A percentile compares a stretch with the other conserved stretches of the same genome.
These are phyloP conservation scores for Aspergillus cavernicola DNA, from an alignment of 495 filamentous ascomycete species.

Conservation along the genomic window DNA sequence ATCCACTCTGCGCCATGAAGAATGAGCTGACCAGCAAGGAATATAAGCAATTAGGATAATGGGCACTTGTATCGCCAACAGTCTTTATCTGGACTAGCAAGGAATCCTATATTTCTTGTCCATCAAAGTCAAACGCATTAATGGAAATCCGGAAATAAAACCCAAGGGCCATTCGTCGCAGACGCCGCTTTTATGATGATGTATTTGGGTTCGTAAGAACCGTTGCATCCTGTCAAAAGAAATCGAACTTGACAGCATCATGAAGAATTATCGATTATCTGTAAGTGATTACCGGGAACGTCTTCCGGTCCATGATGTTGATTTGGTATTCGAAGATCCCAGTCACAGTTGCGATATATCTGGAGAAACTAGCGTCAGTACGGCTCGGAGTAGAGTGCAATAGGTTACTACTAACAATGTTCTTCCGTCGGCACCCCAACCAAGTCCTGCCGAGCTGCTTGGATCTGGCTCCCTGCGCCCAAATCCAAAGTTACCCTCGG, in stretches of 20 bases:
- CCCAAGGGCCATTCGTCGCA: neutral
- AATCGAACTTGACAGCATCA: neutral
- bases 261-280: constrained; percentile 38
- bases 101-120: neutral
- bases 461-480: constrained; percentile 36
- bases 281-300: constrained; percentile 57
- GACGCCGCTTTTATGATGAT: neutral
- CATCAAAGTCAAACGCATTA: neutral
- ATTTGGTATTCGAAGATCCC: constrained; percentile 72
- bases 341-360: constrained; percentile 69
- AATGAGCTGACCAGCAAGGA: neutral
- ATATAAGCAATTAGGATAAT: neutral
- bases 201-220: neutral
- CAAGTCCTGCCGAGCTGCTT: constrained; percentile 59
- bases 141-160: neutral
- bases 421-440: constrained; percentile 67
- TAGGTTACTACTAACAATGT: constrained; percentile 57
- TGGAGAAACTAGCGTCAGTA: constrained; percentile 24
- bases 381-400: neutral
- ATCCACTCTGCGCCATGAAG: neutral
- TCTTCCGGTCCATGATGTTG: constrained; percentile 61
- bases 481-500: constrained; percentile 32
- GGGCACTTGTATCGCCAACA: neutral
- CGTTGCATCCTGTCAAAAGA: neutral
- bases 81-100: neutral